phyloP scores from a whole-genome alignment of 345 rosid genomes.

The Pistacia vera region DNA sequence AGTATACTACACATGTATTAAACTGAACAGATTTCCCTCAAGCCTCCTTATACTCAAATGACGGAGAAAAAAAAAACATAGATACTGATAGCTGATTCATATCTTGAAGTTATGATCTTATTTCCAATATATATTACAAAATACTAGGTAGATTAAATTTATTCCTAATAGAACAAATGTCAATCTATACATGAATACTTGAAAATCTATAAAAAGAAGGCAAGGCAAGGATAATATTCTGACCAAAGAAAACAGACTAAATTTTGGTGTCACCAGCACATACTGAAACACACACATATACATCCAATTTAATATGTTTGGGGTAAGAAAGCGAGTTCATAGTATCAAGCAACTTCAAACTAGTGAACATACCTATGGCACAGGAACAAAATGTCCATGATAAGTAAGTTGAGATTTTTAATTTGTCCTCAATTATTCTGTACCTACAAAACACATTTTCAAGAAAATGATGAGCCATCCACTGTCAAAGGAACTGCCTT shows the following conservation, averaged over 20 bases:
- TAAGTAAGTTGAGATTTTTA: slow-evolving; percentile 69
- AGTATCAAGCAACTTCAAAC: not conserved
- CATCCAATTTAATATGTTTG: not conserved
- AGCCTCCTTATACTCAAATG: not conserved
- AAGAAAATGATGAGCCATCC: slow-evolving; percentile 17
- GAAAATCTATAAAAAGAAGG: too few relatives aligned
- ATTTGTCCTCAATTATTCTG: slow-evolving; percentile 72
- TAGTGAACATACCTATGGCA: slow-evolving; percentile 44
- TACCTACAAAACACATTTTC: slow-evolving; percentile 49
- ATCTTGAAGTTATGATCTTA: not conserved
- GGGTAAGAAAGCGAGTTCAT: not conserved
- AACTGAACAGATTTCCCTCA: not conserved
- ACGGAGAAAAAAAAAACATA: not conserved
- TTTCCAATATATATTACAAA: not conserved
- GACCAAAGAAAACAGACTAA: too few relatives aligned
- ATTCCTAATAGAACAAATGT: too few relatives aligned
- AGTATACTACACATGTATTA: not conserved
- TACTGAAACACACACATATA: not conserved
- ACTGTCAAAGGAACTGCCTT: slow-evolving; percentile 2
- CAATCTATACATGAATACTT: too few relatives aligned
- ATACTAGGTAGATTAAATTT: not conserved
- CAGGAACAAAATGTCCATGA: slow-evolving; percentile 97
- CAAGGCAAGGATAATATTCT: too few relatives aligned
- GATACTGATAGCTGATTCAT: not conserved
- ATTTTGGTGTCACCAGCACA: not conserved